Conservation (phyloP, 2,329 filamentous ascomycete species). For the Aspergillus sp. region DNA sequence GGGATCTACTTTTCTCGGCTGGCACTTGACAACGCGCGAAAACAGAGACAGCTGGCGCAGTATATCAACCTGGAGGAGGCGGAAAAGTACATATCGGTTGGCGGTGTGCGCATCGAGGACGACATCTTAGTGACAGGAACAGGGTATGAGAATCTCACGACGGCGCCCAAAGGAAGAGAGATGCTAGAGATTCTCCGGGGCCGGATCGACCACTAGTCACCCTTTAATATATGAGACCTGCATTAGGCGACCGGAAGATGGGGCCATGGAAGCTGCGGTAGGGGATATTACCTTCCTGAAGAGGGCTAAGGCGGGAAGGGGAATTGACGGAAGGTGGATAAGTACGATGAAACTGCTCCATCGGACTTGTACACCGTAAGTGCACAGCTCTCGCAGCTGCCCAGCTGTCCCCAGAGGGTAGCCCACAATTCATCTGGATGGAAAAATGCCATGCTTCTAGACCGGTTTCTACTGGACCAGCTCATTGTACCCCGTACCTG, state of each 20-base stretch:
- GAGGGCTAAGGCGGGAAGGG: too few relatives aligned
- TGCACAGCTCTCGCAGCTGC: too few relatives aligned
- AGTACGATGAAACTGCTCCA: too few relatives aligned
- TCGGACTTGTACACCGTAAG: too few relatives aligned
- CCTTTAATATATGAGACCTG: neutral
- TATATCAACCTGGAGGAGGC: conserved; percentile 37
- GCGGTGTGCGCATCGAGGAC: conserved; percentile 42
- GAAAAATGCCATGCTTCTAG: too few relatives aligned
- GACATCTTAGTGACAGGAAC: conserved; percentile 65
- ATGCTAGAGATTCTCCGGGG: conserved; percentile 35
- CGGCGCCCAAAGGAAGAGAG: conserved; percentile 60
- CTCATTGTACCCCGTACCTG: too few relatives aligned
- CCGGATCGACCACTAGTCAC: conserved; percentile 10
- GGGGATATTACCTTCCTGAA: neutral
- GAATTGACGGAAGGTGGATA: too few relatives aligned
- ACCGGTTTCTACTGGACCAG: too few relatives aligned
- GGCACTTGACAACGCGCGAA: conserved; percentile 29
- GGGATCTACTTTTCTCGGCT: conserved; percentile 42
- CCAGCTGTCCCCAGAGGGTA: too few relatives aligned
- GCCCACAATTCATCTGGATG: too few relatives aligned
- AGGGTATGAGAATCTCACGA: conserved; percentile 67
- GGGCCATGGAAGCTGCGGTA: neutral
- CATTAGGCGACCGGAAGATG: neutral
- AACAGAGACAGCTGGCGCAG: conserved; percentile 19
- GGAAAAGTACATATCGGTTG: conserved; percentile 34